Conservation (phyloP, 176 grass and related monocot genomes). For the Rhynchospora breviuscula region DNA sequence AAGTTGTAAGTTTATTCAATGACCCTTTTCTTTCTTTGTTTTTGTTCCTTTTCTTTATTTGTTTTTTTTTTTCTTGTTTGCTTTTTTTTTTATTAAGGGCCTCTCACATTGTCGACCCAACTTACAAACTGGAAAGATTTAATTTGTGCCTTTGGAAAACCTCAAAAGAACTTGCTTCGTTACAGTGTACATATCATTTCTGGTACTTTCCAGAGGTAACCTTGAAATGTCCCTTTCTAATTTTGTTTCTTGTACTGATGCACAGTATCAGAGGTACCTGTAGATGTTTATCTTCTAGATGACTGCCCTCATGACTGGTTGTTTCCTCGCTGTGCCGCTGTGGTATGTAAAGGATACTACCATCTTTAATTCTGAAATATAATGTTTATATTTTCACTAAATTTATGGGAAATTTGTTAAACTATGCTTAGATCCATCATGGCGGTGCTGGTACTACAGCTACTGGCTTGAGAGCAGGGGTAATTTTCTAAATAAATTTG, state of each 20-base stretch:
- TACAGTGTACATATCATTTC: not conserved
- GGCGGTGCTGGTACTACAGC: constrained; percentile 97
- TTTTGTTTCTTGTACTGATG: constrained; percentile 20
- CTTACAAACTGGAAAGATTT: constrained; percentile 11
- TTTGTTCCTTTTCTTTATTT: not conserved
- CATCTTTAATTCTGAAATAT: not conserved
- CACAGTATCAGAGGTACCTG: constrained; percentile 77
- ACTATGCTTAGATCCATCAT: constrained; percentile 73
- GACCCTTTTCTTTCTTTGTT: constrained; percentile 1
- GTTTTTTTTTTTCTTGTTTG: not conserved
- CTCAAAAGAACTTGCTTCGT: not conserved
- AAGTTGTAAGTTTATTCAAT: constrained; percentile 59
- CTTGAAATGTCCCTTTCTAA: not conserved
- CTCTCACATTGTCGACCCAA: not conserved
- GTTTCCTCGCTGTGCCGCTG: constrained; percentile 78
- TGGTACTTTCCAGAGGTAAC: not conserved
- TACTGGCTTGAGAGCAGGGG: constrained; percentile 82
- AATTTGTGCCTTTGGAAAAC: not conserved
- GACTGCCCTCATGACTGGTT: constrained; percentile 99
- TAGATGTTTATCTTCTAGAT: constrained; percentile 76
- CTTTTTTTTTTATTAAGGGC: not conserved
- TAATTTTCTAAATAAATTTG: constrained; percentile 25
- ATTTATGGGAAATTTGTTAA: constrained; percentile 16
- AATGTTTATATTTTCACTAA: not conserved
- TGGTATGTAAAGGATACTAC: constrained; percentile 43